Percentiles rank a stretch among this genome's conserved stretches.
Evolutionary conservation across 208 protist species (phyloP).

Genomic region (Acanthamoeba triangularis): DNA sequence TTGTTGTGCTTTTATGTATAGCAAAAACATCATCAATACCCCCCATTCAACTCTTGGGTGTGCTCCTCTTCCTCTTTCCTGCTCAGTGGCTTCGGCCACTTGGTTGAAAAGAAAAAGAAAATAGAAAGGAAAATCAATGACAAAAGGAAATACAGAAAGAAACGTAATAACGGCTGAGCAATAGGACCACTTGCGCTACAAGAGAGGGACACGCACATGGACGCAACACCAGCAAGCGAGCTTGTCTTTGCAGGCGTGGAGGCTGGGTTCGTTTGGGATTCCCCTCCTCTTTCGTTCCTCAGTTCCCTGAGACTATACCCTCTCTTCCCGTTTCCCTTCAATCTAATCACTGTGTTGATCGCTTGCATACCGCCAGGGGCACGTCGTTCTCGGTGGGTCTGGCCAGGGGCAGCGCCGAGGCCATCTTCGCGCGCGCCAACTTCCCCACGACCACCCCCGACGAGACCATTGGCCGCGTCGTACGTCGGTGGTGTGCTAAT

Average conservation of each 20-base stretch:
- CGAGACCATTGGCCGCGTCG: slow-evolving; percentile 42
- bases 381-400: slow-evolving; percentile 47
- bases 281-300: background rate
- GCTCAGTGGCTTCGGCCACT: too few species aligned
- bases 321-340: background rate
- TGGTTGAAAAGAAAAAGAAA: too few species aligned
- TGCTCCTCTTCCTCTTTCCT: too few species aligned
- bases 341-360: background rate
- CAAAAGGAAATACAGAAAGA: too few species aligned
- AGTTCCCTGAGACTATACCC: background rate
- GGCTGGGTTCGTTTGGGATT: background rate
- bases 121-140: too few species aligned
- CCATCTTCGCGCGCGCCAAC: slow-evolving; percentile 9
- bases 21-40: background rate
- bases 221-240: background rate
- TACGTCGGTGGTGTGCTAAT: background rate
- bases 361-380: background rate
- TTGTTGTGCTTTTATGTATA: slow-evolving; percentile 69
- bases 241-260: slow-evolving; percentile 30
- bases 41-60: too few species aligned
- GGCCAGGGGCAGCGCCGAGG: background rate
- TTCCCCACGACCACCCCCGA: slow-evolving; percentile 57
- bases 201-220: background rate
- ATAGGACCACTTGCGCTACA: too few species aligned
- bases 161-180: too few species aligned